Conservation (phyloP, 2,329 filamentous ascomycete species). For the Arthrobotrys musiformis region DNA sequence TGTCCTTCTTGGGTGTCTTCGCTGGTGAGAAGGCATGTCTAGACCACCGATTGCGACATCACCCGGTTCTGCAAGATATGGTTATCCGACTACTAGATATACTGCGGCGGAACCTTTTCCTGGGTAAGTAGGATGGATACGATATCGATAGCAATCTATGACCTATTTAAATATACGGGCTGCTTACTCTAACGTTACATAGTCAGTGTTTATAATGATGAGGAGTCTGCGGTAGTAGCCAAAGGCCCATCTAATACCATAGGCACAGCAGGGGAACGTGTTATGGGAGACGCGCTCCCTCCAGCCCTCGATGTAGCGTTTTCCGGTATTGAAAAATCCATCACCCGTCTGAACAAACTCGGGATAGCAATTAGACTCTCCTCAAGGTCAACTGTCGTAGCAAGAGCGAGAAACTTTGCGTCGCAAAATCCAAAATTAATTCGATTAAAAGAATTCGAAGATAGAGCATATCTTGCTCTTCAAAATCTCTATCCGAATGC, state of each 20-base stretch:
- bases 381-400: constrained; percentile 9
- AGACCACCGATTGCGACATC: neutral
- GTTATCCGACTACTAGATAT: constrained; percentile 11
- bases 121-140: neutral
- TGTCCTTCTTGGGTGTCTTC: neutral
- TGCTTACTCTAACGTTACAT: constrained; percentile 4
- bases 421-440: constrained; percentile 9
- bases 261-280: neutral
- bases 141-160: neutral
- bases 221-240: neutral
- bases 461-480: constrained; percentile 12
- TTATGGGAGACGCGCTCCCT: neutral
- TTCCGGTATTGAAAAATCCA: constrained; percentile 10
- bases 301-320: neutral
- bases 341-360: constrained; percentile 15
- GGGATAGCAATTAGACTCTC: constrained; percentile 18
- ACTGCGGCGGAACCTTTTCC: constrained; percentile 12
- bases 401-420: constrained; percentile 14
- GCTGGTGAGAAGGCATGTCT: constrained; percentile 2
- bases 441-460: constrained; percentile 10
- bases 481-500: constrained; percentile 12
- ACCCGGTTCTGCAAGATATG: constrained; percentile 4
- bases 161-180: neutral
- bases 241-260: neutral
- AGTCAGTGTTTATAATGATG: constrained; percentile 6